Evolutionary conservation across 768 basidiomycete genomes (phyloP).

Genomic region (Amyloporia xantha): DNA sequence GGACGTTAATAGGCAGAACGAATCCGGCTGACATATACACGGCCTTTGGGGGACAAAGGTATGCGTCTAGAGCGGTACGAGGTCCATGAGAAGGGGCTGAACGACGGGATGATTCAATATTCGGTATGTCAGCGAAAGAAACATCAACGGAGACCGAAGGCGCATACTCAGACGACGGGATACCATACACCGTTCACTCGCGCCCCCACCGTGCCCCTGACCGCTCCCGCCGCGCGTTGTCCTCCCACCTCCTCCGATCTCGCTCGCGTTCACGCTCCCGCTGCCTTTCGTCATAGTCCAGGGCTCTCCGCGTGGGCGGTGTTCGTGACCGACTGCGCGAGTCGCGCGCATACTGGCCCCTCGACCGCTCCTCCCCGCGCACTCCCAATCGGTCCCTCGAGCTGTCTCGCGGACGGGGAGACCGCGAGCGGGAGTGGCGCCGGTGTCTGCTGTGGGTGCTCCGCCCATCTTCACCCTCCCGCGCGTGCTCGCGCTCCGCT

Average conservation of each 20-base stretch:
- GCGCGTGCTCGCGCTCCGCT: conserved; percentile 25
- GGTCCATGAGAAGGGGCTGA: no score
- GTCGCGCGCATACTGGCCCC: conserved; percentile 7
- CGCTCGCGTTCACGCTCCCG: conserved; percentile 34
- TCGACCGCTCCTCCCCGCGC: conserved; percentile 12
- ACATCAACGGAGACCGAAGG: no score
- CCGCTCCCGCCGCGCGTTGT: conserved; percentile 35
- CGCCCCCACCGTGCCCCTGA: conserved; percentile 23
- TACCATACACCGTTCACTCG: conserved; percentile 12
- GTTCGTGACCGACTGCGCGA: conserved; percentile 11
- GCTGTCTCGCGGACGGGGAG: conserved; percentile 22
- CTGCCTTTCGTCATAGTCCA: conserved; percentile 27
- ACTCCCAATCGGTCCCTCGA: conserved; percentile 9
- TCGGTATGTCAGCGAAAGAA: no score
- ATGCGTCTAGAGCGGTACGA: no score
- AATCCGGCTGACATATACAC: no score
- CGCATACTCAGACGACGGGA: no score
- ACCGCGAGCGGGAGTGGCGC: conserved; percentile 28
- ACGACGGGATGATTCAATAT: no score
- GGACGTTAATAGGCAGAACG: no score
- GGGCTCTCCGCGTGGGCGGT: conserved; percentile 10
- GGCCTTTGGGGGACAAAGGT: no score
- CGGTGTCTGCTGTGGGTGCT: conserved; percentile 13
- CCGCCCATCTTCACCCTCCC: conserved; percentile 3
- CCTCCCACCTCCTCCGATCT: conserved; percentile 47